Percentiles rank a stretch among this genome's conserved stretches.
Conservation (phyloP, 2,329 filamentous ascomycete species). For the Elsinoe arachidis region DNA sequence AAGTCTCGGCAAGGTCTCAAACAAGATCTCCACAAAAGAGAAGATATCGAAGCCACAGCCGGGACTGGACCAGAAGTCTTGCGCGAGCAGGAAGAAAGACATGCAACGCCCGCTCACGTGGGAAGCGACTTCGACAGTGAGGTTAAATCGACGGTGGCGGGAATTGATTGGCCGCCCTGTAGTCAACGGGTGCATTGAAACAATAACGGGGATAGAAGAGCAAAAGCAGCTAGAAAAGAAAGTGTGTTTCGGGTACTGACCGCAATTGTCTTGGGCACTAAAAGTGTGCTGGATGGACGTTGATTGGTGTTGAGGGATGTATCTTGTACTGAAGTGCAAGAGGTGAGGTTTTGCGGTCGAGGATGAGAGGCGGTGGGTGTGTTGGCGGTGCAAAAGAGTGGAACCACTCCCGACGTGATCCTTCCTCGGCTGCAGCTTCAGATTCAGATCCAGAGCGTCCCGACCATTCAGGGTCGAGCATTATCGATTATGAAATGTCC, state of each 20-base stretch:
- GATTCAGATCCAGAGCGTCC: not conserved
- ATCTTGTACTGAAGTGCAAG: not conserved
- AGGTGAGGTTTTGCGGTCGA: slow-evolving; percentile 1
- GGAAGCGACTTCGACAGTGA: not conserved
- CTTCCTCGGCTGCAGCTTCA: too few species aligned
- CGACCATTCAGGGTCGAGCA: slow-evolving; percentile 2
- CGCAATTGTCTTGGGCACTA: not conserved
- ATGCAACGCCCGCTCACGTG: slow-evolving; percentile 6
- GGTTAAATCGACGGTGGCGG: not conserved
- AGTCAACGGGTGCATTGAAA: slow-evolving; percentile 2
- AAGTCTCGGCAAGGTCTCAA: slow-evolving; percentile 6
- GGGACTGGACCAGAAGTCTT: not conserved
- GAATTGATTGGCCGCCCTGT: slow-evolving; percentile 8
- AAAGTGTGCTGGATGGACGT: not conserved
- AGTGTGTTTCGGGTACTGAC: not conserved
- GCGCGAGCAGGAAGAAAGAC: slow-evolving; percentile 3
- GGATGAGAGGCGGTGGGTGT: slow-evolving; percentile 5
- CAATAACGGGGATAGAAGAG: not conserved
- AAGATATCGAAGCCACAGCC: not conserved
- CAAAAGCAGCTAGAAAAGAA: not conserved
- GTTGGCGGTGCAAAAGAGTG: not conserved
- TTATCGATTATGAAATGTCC: not conserved
- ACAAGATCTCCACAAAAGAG: not conserved
- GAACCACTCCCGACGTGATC: too few species aligned
- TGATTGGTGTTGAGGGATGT: not conserved